Base-by-base conservation (phyloP, 2,329 filamentous ascomycete species). In the Lecanicillium sp. region DNA sequence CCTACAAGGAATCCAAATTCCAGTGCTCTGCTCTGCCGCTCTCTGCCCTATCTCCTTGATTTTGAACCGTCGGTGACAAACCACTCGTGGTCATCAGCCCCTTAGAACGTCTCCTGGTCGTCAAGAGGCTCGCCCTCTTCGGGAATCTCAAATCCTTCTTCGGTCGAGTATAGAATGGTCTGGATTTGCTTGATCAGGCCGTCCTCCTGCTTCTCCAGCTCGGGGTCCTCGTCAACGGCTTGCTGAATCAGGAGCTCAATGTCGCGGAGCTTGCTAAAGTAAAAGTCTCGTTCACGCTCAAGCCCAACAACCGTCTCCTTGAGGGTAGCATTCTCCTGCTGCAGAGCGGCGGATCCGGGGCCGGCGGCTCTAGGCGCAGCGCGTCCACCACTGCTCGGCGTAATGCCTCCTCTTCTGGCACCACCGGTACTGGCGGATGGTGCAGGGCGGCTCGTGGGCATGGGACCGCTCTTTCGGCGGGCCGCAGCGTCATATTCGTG, bases 221-320 rank as follows among this genome's bases (percentile, higher is more conserved):
- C 83, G 0, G 89, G 89, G 49, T 95, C 85, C 46, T 87, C 84
- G 51, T 98, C 92, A 55, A 94, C 83, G 9, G 89, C 88, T 54
- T 86, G 84, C 68, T 98, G 92, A 40, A 98, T 77, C 53, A 98
- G 69, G 48, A 98, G 70, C 67, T 98, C 92, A 51, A 98, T 98
- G 58, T 98, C 92, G 43, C 92, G 78, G 48, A 98, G 74, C 72
- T 98, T 98, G 74, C 86, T 94, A 65, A 98, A 98, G 72, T 98
- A 98, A 61, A 98, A 98, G 62, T 98, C 92, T 35, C 92, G 78
- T 70, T 98, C 92, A 52, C 92, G 83, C 72, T 98, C 92, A 30
- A 98, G 72, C 2, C 92, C 92, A 11, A 78, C 73, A n/a, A 98
- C 90, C 0, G 87, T 95, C 68, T 96, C 90, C 73, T 95, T 95